A percentile compares a stretch with the other conserved stretches of the same genome.
Evolutionary conservation across 345 rosid species (phyloP).

Genomic region (Psidium guajava): DNA sequence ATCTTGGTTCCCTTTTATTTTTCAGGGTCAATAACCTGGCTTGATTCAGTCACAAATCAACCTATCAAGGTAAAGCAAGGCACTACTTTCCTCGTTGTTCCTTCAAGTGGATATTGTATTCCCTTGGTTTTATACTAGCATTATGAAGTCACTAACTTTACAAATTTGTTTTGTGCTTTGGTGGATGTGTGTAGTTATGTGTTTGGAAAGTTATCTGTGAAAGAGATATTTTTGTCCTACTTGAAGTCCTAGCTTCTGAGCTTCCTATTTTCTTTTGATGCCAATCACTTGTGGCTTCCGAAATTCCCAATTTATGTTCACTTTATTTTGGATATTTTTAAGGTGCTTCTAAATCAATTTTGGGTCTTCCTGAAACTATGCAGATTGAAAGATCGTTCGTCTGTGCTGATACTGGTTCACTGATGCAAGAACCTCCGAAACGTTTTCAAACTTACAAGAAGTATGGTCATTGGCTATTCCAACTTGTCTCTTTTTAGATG

Average conservation of each 20-base stretch:
- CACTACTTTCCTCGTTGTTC: background rate
- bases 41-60: constrained; percentile 85
- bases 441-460: constrained; percentile 56
- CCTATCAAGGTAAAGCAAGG: constrained; percentile 61
- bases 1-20: background rate
- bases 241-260: background rate
- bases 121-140: background rate
- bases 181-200: background rate
- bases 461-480: constrained; percentile 21
- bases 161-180: background rate
- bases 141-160: background rate
- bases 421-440: constrained; percentile 53
- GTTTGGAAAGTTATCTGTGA: background rate
- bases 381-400: constrained; percentile 88
- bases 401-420: constrained; percentile 88
- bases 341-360: background rate
- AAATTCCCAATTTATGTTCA: background rate
- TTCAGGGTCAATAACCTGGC: constrained; percentile 71
- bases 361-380: constrained; percentile 2
- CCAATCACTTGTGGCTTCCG: background rate
- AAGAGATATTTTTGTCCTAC: background rate
- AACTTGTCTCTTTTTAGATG: background rate
- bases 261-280: background rate
- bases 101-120: background rate
- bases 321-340: background rate